phyloP scores from a whole-genome alignment of 2,329 filamentous ascomycete species.

The Aspergillus fijiensis region DNA sequence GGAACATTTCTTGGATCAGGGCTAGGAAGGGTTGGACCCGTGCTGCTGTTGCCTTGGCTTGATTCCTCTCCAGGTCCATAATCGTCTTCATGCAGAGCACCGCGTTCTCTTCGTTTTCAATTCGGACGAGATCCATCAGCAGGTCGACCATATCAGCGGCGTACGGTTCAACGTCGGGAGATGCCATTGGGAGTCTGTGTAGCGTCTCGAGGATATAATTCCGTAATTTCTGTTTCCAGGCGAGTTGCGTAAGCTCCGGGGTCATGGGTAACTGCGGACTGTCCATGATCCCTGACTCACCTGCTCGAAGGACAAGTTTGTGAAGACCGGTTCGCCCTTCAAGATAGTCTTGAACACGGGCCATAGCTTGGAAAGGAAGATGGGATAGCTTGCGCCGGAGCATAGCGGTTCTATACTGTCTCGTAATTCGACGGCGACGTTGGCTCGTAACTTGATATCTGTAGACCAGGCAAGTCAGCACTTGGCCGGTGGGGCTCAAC shows the following conservation, averaged over 20 bases:
- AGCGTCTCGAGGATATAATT: conserved; percentile 94
- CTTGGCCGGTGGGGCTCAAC: not conserved
- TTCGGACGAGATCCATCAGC: conserved; percentile 81
- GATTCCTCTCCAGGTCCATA: conserved; percentile 93
- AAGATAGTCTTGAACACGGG: conserved; percentile 86
- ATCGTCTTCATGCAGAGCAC: conserved; percentile 98
- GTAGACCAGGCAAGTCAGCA: conserved; percentile 4
- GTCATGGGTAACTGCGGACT: not conserved
- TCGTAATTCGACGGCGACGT: conserved; percentile 79
- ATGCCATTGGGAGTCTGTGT: conserved; percentile 75
- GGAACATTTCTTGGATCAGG: conserved; percentile 92
- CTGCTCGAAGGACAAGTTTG: conserved; percentile 87
- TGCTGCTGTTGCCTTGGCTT: conserved; percentile 74
- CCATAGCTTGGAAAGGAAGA: conserved; percentile 83
- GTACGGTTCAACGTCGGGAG: conserved; percentile 82
- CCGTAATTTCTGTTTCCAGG: conserved; percentile 67
- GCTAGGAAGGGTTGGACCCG: conserved; percentile 88
- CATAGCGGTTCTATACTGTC: conserved; percentile 85
- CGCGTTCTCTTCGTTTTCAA: conserved; percentile 97
- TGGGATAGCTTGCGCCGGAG: conserved; percentile 72
- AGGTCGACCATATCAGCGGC: conserved; percentile 86
- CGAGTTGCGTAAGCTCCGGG: conserved; percentile 1
- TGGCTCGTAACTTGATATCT: conserved; percentile 81
- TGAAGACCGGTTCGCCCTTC: conserved; percentile 82
- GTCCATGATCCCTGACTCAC: conserved; percentile 48